A percentile compares a stretch with the other conserved stretches of the same genome.
phyloP scores from a whole-genome alignment of 768 basidiomycete species.

The Panellus pusillus region DNA sequence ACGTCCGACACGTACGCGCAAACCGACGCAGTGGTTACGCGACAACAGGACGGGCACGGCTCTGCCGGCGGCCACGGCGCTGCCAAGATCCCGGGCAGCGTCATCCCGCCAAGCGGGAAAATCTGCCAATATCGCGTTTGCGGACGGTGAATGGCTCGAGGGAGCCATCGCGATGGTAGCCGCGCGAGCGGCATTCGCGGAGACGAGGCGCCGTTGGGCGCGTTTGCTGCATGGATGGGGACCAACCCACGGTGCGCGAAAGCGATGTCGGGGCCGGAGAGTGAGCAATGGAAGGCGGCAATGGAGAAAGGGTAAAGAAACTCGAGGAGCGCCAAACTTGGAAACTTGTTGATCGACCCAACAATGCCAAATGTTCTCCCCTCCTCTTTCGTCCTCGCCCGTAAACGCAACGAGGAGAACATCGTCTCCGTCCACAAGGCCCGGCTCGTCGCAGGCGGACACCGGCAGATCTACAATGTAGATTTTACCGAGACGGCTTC shows the following conservation, averaged over 20 bases:
- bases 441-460: slow-evolving; percentile 9
- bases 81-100: not conserved
- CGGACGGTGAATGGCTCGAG: not conserved
- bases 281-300: not conserved
- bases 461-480: slow-evolving; percentile 29
- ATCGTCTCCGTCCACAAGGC: not conserved
- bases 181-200: not conserved
- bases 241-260: not conserved
- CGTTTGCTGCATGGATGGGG: too few relatives aligned
- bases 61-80: too few relatives aligned
- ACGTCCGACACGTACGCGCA: not conserved
- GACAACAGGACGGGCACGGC: too few relatives aligned
- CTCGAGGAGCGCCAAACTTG: not conserved
- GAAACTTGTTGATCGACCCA: not conserved
- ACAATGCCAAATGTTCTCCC: not conserved
- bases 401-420: slow-evolving; percentile 1
- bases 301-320: not conserved
- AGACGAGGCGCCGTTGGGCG: too few relatives aligned
- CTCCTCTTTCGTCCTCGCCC: not conserved
- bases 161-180: not conserved
- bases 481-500: slow-evolving; percentile 28
- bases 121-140: not conserved
- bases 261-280: not conserved
- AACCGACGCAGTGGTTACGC: not conserved
- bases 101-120: not conserved